These are phyloP conservation scores for Calvatia gigantea DNA, from an alignment of 768 basidiomycete species.

Conservation along the genomic window DNA sequence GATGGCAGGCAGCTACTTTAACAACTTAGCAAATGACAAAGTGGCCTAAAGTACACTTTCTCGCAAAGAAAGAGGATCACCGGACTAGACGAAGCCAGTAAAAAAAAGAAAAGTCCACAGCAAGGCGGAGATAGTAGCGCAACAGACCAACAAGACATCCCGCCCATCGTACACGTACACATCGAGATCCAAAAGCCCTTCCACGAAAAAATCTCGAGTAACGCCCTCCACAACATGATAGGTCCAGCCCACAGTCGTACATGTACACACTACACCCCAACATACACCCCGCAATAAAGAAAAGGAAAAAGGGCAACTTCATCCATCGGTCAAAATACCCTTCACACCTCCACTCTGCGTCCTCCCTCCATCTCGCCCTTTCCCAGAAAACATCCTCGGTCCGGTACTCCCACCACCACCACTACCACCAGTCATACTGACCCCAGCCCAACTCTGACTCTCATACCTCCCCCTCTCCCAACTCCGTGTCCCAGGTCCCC, in stretches of 20 bases:
- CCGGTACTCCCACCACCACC: constrained; percentile 8
- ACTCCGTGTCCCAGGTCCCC: constrained; percentile 20
- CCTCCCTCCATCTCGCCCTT: constrained; percentile 75
- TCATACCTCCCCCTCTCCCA: constrained; percentile 13
- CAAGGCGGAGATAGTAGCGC: not conserved
- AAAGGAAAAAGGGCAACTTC: not conserved
- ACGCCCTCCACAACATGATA: not conserved
- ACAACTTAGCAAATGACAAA: not conserved
- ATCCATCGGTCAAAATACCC: constrained; percentile 52
- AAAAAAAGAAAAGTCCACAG: not conserved
- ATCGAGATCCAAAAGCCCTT: too few species aligned
- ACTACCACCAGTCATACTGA: not conserved
- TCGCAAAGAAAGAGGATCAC: not conserved
- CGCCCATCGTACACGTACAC: too few species aligned
- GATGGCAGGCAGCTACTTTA: not conserved
- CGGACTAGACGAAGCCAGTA: not conserved
- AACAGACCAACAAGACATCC: too few species aligned
- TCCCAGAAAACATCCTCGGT: constrained; percentile 64
- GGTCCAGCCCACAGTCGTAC: not conserved
- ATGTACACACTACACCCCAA: not conserved
- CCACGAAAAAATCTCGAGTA: not conserved
- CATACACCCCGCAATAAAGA: not conserved
- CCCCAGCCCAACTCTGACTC: constrained; percentile 8
- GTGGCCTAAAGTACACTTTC: not conserved
- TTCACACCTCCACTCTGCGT: constrained; percentile 87